These are phyloP conservation scores for Cystofilobasidium capitatum DNA, from an alignment of 768 basidiomycete species.

Conservation along the genomic window DNA sequence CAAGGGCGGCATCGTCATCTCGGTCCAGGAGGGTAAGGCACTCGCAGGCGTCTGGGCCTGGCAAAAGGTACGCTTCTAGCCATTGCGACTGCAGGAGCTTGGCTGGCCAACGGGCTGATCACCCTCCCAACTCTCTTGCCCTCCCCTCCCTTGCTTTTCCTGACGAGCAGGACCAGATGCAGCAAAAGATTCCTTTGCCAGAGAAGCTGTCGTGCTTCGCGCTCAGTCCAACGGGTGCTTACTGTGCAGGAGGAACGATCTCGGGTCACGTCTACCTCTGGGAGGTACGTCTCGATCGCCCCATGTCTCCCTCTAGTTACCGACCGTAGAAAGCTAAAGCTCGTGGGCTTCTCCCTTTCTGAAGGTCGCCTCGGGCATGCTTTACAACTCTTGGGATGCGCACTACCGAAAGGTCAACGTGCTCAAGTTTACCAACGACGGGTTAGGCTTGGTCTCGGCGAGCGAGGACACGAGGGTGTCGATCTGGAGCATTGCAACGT, in stretches of 20 bases:
- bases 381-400: constrained; percentile 85
- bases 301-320: neutral
- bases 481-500: constrained; percentile 86
- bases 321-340: neutral
- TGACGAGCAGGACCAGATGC: constrained; percentile 67
- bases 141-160: neutral
- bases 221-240: constrained; percentile 59
- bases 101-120: constrained; percentile 27
- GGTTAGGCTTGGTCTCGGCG: constrained; percentile 67
- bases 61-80: constrained; percentile 60
- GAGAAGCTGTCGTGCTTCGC: constrained; percentile 78
- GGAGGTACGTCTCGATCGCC: constrained; percentile 56
- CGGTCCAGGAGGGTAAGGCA: constrained; percentile 78
- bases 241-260: constrained; percentile 77
- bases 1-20: constrained; percentile 72
- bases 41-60: constrained; percentile 83
- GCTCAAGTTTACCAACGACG: constrained; percentile 73
- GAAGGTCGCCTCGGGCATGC: constrained; percentile 83
- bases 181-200: constrained; percentile 73
- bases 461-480: constrained; percentile 82
- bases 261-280: constrained; percentile 88
- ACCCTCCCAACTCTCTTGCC: neutral
- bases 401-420: constrained; percentile 85
- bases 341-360: constrained; percentile 9
- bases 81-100: neutral